Evolutionary conservation across 768 basidiomycete genomes (phyloP).

Genomic region (Candolleomyces aberdarensis): DNA sequence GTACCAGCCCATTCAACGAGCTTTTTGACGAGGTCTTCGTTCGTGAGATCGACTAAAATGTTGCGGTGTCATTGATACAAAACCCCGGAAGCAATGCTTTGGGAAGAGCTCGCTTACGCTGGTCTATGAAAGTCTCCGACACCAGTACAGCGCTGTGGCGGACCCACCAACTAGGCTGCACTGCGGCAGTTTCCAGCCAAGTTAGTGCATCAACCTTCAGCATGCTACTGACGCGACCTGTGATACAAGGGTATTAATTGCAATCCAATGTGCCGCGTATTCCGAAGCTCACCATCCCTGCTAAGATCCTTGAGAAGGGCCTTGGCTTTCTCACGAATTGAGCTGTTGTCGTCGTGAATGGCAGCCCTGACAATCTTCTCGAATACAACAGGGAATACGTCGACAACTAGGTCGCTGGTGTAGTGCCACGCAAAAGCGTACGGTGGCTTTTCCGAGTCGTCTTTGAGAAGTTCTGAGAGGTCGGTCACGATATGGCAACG

Average conservation of each 20-base stretch:
- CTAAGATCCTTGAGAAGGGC: too few species aligned
- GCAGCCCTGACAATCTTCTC: too few species aligned
- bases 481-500: neutral
- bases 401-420: neutral
- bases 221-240: neutral
- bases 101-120: neutral
- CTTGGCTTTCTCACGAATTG: too few species aligned
- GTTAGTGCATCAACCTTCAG: too few species aligned
- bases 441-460: neutral
- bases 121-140: neutral
- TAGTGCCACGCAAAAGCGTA: neutral
- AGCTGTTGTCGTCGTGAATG: too few species aligned
- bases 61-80: too few species aligned
- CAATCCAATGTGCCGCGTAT: neutral
- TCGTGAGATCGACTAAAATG: neutral
- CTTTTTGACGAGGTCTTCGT: neutral
- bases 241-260: neutral
- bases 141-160: neutral
- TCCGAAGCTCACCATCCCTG: too few species aligned
- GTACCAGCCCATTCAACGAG: neutral
- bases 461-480: neutral
- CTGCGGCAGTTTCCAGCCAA: neutral
- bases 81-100: neutral
- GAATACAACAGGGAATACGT: too few species aligned
- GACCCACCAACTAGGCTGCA: neutral